phyloP scores from a whole-genome alignment of 2,329 filamentous ascomycete genomes.

The Fusarium brachygibbosum region DNA sequence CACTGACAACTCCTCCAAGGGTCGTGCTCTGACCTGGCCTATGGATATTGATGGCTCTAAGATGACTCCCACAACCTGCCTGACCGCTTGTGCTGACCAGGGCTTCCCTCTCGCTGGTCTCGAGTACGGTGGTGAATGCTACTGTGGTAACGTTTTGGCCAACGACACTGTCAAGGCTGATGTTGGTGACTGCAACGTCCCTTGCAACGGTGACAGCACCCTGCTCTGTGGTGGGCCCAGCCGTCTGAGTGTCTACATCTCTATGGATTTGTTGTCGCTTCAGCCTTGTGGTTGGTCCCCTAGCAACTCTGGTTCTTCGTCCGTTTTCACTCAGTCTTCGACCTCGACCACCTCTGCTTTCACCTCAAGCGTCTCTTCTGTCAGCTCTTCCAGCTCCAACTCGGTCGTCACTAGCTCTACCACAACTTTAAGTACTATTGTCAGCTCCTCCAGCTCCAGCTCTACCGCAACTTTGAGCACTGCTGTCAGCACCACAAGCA shows the following conservation, averaged over 20 bases:
- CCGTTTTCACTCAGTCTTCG: conserved; percentile 13
- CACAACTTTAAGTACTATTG: conserved; percentile 51
- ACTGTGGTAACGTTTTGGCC: conserved; percentile 67
- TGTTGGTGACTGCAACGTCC: conserved; percentile 60
- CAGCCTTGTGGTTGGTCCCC: conserved; percentile 62
- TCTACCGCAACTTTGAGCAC: conserved; percentile 48
- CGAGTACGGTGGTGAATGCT: conserved; percentile 64
- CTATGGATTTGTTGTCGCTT: conserved; percentile 63
- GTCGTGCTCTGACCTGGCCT: conserved; percentile 62
- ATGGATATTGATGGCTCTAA: conserved; percentile 54
- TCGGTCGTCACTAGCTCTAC: conserved; percentile 44
- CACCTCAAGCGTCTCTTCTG: conserved; percentile 17
- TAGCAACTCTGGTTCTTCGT: conserved; percentile 14
- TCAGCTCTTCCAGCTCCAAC: conserved; percentile 22
- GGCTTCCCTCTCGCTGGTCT: conserved; percentile 64
- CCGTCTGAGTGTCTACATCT: conserved; percentile 62
- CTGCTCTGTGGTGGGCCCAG: conserved; percentile 60
- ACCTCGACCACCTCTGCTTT: conserved; percentile 24
- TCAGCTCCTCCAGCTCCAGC: conserved; percentile 18
- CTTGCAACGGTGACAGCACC: conserved; percentile 63
- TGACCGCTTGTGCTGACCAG: conserved; percentile 58
- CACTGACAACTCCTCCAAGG: conserved; percentile 58
- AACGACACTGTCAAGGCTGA: conserved; percentile 58
- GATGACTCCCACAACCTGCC: conserved; percentile 60
- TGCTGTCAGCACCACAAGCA: conserved; percentile 12